A percentile compares a stretch with the other conserved stretches of the same genome.
Conservation (phyloP, 495 filamentous ascomycete genomes). For the Neurospora tetrasperma region DNA sequence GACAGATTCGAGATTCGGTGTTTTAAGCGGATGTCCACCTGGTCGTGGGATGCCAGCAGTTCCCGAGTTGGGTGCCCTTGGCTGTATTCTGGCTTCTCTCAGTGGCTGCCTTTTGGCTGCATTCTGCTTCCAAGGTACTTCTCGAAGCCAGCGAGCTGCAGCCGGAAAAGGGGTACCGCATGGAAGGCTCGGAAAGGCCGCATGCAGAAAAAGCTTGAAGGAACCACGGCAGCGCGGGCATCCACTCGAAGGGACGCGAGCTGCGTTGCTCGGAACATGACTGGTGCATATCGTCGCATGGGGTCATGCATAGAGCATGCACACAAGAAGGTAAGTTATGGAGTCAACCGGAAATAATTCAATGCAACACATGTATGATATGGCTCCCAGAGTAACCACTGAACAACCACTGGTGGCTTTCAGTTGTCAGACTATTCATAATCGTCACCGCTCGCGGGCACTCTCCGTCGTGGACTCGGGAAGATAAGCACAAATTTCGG, state of each 20-base stretch:
- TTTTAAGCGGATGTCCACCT: neutral
- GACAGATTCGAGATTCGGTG: neutral
- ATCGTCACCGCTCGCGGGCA: neutral
- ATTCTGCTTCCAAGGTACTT: neutral
- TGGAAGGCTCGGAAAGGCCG: constrained; percentile 15
- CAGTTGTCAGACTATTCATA: neutral
- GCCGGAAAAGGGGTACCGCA: neutral
- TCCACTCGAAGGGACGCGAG: neutral
- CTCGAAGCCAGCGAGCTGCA: neutral
- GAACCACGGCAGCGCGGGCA: neutral
- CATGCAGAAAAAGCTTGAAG: constrained; percentile 3
- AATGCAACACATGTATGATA: neutral
- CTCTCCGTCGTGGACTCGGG: neutral
- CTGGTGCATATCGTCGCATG: neutral
- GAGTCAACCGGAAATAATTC: neutral
- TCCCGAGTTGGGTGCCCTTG: neutral
- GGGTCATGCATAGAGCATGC: neutral
- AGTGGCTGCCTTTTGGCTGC: neutral
- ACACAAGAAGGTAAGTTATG: neutral
- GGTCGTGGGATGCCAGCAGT: neutral
- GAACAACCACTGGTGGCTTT: neutral
- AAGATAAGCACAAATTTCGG: neutral
- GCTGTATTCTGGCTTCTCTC: neutral
- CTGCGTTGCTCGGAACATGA: neutral
- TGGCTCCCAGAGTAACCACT: neutral